Base-by-base conservation (phyloP, 2,329 filamentous ascomycete species). In the Amauroascus verrucosus region DNA sequence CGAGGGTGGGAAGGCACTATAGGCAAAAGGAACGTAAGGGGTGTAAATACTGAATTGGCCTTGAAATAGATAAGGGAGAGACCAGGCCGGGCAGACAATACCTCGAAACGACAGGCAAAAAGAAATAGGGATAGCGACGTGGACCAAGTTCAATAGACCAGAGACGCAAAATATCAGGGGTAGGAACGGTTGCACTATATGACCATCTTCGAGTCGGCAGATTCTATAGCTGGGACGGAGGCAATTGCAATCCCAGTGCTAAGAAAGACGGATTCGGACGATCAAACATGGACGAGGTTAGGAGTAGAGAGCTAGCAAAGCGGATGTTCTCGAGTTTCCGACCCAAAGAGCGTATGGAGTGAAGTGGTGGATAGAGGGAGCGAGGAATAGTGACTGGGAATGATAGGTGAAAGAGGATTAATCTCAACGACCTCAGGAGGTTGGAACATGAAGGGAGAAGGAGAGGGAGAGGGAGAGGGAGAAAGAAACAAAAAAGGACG, bases 251-350 rank as follows among this genome's bases (percentile, higher is more conserved):
- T 38, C 46, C 46, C 46, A 16, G 20, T 28, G 46, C 33, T 38
- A 38, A 20, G 13, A 58, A 56, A 55, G 58, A 56, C 55, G 54
- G 54, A 16, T 18, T 41, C 14, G 8, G 32, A 33, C 14, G 35
- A 57, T 47, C 53, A 53, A 53, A 61, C 61, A 62, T 63, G 65
- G 66, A 56, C 60, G 61, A 55, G 53, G 54, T 51, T 44, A 55
- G 53, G 56, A 58, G 61, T 51, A 41, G 13, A 41, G 37, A 33
- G 28, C 41, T 45, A 45, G 41, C 24, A 20, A 45, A 45, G 13
- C 5, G 20, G 13, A 24, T 16, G 18, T 24, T 14, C 37, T 26
- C 26, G 22, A 28, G 44, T 33, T 33, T 22, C 20, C 32, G 20
- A 52, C 22, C 20, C 16, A 51, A 51, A 46, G 48, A 50, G 40